Base-by-base conservation (phyloP, 805 yeast genomes). In the Wickerhamomyces alni region DNA sequence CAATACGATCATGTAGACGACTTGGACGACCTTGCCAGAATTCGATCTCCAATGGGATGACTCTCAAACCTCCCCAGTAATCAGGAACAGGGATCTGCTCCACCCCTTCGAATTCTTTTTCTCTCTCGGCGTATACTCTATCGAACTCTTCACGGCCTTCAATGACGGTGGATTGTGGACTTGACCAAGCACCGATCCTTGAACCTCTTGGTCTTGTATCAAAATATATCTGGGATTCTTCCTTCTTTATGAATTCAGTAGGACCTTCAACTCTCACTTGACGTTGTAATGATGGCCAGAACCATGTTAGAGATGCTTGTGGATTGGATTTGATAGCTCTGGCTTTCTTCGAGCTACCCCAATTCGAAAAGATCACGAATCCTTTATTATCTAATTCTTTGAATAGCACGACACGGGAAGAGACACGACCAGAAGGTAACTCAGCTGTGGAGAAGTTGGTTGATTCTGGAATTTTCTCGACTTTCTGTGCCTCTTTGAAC, bases 1-100 rank as follows among this genome's bases (percentile, higher is more conserved):
- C 76, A 37, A 89, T 69, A 51, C 99, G 75, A 61, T 93, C 99
- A 61, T 93, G 99, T 37, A 91, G 68, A 59, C 99, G 75, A 55
- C 86, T 82, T 43, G 74, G 70, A 47, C 99, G 78, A 15, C 99
- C 99, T 66, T 93, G 99, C 97, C 98, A 93, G 57, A 91, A 93
- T 65, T 93, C 99, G 48, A 91, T 74, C 57, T 87, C 95, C 34
- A 86, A 65, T 5, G 99, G 99, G 31, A 83, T 78, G 15, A 93
- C 71, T 55, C 95, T 73, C 36, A 93, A 58, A 1, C 99, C 99
- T 39, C 98, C 99, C 99, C 99, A 93, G 58, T 68, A 82, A 27
- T 85, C 89, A 13, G 99, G 99, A 47, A 95, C 83, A 22, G 95
- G 94, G 33, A 93, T 77, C 29, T 80, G 78, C 27, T 75, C 75